Percentiles rank a stretch among this genome's conserved stretches.
Evolutionary conservation across 306 rosid species (phyloP).

Genomic region (Morella rubra): DNA sequence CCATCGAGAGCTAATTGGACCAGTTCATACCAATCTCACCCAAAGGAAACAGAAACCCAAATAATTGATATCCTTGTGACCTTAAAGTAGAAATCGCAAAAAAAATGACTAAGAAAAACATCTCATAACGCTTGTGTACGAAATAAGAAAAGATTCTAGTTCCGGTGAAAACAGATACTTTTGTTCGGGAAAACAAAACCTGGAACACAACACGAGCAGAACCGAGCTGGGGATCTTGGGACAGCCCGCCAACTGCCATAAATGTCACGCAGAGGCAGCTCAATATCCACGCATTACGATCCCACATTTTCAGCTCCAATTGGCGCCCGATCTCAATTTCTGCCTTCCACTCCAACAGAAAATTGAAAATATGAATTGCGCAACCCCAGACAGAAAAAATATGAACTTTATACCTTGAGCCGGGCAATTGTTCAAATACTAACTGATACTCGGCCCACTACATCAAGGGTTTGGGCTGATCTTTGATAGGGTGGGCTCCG

Average conservation of each 20-base stretch:
- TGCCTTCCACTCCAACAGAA: not conserved
- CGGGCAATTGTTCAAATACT: not conserved
- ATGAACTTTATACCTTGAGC: not conserved
- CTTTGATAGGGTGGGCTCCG: not conserved
- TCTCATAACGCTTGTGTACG: not conserved
- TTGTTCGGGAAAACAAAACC: slow-evolving; percentile 35
- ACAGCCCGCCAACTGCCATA: slow-evolving; percentile 18
- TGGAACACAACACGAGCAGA: slow-evolving; percentile 82
- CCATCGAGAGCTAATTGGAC: not conserved
- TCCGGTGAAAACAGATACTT: not conserved
- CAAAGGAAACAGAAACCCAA: not conserved
- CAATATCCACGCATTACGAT: slow-evolving; percentile 23
- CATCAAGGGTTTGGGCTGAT: not conserved
- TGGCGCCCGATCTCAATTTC: slow-evolving; percentile 15
- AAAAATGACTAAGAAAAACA: not conserved
- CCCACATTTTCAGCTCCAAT: slow-evolving; percentile 43
- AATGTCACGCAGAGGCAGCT: slow-evolving; percentile 31
- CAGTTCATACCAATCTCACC: not conserved
- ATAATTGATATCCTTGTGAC: not conserved
- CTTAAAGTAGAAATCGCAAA: not conserved
- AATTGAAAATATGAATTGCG: not conserved
- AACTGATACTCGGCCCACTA: not conserved
- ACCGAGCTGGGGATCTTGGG: slow-evolving; percentile 59
- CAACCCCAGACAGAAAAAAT: not conserved
- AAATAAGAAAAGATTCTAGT: not conserved